A percentile compares a stretch with the other conserved stretches of the same genome.
These are phyloP conservation scores for Psidium guajava DNA, from an alignment of 345 rosid species.

Conservation along the genomic window DNA sequence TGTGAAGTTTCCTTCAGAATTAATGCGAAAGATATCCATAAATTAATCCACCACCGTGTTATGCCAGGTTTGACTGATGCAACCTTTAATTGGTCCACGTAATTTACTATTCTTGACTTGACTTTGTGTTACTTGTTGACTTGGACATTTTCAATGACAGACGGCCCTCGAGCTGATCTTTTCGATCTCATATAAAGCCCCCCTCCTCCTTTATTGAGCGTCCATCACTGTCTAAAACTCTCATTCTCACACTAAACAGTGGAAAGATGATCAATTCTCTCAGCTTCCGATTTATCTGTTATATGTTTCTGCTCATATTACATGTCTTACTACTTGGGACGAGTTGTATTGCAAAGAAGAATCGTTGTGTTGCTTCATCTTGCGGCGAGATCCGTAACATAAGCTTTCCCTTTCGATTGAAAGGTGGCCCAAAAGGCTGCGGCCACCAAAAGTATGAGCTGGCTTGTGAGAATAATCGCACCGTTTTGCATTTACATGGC, in stretches of 20 bases:
- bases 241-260: too few relatives aligned
- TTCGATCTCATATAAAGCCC: too few relatives aligned
- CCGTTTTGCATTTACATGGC: not conserved
- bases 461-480: not conserved
- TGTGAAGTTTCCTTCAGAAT: too few relatives aligned
- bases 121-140: not conserved
- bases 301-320: not conserved
- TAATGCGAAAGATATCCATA: too few relatives aligned
- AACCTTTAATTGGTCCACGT: too few relatives aligned
- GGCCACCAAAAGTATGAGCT: fast-evolving
- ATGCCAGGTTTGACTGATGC: too few relatives aligned
- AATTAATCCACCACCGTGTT: too few relatives aligned
- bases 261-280: not conserved
- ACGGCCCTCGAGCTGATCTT: too few relatives aligned
- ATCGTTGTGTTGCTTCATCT: not conserved
- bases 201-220: not conserved
- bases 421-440: fast-evolving
- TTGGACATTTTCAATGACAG: not conserved
- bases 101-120: too few relatives aligned
- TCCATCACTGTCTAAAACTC: not conserved
- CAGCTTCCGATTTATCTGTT: fast-evolving
- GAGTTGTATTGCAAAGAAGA: fast-evolving
- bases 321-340: not conserved
- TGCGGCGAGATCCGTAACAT: fast-evolving
- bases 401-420: not conserved